These are phyloP conservation scores for Alternaria novae-zelandiae DNA, from an alignment of 2,329 filamentous ascomycete genomes.

Conservation along the genomic window DNA sequence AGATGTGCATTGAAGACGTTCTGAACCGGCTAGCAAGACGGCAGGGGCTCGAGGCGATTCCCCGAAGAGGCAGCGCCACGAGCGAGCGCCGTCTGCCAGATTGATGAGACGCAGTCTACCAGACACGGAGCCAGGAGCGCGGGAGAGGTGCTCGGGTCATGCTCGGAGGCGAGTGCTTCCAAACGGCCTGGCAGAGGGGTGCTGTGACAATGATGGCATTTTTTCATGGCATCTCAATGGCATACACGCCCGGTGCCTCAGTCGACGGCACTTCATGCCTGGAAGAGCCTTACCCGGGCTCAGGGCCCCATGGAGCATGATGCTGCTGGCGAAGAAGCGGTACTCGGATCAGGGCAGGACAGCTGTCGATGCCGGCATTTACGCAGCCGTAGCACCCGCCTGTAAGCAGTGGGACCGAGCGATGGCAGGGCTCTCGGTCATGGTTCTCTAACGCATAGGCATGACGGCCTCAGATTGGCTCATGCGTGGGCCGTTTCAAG, in stretches of 20 bases:
- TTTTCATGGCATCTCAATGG: constrained; percentile 12
- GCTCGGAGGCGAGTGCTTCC: constrained; percentile 19
- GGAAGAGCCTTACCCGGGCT: constrained; percentile 35
- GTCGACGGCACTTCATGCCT: constrained; percentile 33
- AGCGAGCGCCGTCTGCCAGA: constrained; percentile 42
- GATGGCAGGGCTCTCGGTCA: constrained; percentile 31
- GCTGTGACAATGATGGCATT: constrained; percentile 1
- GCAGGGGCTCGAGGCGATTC: constrained; percentile 38
- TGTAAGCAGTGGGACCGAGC: constrained; percentile 39
- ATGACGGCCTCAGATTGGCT: constrained; percentile 47
- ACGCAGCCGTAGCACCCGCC: constrained; percentile 47
- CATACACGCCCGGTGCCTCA: constrained; percentile 33
- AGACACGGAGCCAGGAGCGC: constrained; percentile 37
- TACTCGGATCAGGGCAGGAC: constrained; percentile 38
- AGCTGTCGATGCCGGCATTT: constrained; percentile 43
- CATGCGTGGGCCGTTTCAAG: constrained; percentile 51
- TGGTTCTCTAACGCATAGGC: constrained; percentile 47
- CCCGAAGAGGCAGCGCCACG: constrained; percentile 45
- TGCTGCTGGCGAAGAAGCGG: constrained; percentile 30
- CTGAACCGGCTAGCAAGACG: constrained; percentile 41
- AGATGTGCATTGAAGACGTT: constrained; percentile 43
- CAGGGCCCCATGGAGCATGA: constrained; percentile 29
- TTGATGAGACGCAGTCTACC: constrained; percentile 36
- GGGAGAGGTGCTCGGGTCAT: constrained; percentile 31
- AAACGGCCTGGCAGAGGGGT: constrained; percentile 5